phyloP scores from a whole-genome alignment of 2,329 filamentous ascomycete genomes.

The Xylaria sp. region DNA sequence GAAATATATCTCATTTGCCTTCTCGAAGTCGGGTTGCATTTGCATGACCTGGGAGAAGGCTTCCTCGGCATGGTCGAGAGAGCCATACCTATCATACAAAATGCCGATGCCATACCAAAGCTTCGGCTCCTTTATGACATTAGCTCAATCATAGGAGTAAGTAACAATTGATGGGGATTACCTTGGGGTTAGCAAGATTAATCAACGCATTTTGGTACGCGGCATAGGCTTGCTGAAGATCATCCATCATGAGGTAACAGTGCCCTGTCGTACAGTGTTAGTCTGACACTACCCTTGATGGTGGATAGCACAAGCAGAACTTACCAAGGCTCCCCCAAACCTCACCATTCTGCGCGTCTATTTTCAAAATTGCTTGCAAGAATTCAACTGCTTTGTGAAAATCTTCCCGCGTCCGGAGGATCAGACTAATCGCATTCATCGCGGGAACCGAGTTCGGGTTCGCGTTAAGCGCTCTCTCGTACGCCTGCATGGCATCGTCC shows the following conservation, averaged over 20 bases:
- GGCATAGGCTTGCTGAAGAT: constrained; percentile 94
- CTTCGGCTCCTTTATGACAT: constrained; percentile 79
- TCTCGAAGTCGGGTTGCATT: constrained; percentile 97
- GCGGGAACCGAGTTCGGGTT: constrained; percentile 90
- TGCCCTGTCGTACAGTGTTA: constrained; percentile 71
- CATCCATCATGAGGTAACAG: constrained; percentile 98
- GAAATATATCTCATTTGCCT: constrained; percentile 99
- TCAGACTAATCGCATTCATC: constrained; percentile 93
- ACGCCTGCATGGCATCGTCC: constrained; percentile 89
- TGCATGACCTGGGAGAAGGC: constrained; percentile 99
- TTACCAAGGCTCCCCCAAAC: constrained; percentile 94
- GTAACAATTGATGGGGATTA: constrained; percentile 50
- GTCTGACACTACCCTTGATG: background rate
- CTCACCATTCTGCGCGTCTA: constrained; percentile 90
- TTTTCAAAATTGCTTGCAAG: constrained; percentile 87
- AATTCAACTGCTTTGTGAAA: constrained; percentile 96
- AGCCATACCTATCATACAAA: constrained; percentile 94
- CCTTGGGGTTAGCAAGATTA: constrained; percentile 92
- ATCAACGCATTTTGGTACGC: constrained; percentile 96
- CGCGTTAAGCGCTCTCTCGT: constrained; percentile 87
- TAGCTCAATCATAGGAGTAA: constrained; percentile 19
- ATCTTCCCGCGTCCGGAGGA: constrained; percentile 89
- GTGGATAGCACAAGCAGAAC: constrained; percentile 41
- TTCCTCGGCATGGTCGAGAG: constrained; percentile 95
- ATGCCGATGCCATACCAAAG: constrained; percentile 99